Conservation (phyloP, 139 green algal genomes). For the Tetradesmus obliquus region DNA sequence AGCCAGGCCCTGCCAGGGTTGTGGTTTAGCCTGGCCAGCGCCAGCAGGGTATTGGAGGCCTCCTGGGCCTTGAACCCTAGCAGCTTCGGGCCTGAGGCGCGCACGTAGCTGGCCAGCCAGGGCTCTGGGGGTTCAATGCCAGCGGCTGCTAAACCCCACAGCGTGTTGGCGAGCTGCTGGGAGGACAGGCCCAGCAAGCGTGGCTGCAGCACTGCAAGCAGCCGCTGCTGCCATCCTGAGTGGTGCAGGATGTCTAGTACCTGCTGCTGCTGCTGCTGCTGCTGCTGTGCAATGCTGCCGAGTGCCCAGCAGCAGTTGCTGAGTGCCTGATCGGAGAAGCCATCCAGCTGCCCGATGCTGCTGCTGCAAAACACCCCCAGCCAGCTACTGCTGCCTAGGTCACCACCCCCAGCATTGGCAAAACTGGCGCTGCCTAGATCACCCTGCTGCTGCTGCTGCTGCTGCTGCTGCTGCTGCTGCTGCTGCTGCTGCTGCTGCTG, state of each 20-base stretch:
- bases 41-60: background rate
- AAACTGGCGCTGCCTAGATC: background rate
- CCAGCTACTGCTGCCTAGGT: background rate
- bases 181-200: background rate
- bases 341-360: background rate
- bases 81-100: background rate
- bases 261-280: constrained; percentile 36
- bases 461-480: background rate
- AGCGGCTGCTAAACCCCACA: constrained; percentile 20
- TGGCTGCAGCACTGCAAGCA: constrained; percentile 13
- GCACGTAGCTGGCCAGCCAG: constrained; percentile 6
- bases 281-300: constrained; percentile 3
- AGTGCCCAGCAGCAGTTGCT: constrained; percentile 42
- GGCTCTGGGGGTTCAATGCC: background rate
- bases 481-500: too few species aligned
- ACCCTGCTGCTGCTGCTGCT: background rate
- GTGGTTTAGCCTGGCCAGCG: background rate
- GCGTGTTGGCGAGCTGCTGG: background rate
- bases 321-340: constrained; percentile 36
- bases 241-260: background rate
- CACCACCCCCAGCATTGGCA: background rate
- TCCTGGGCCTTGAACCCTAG: constrained; percentile 10
- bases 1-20: constrained; percentile 15
- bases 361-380: background rate
- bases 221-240: background rate